phyloP scores from a whole-genome alignment of 139 green algal species.

The Chlorella sp. region DNA sequence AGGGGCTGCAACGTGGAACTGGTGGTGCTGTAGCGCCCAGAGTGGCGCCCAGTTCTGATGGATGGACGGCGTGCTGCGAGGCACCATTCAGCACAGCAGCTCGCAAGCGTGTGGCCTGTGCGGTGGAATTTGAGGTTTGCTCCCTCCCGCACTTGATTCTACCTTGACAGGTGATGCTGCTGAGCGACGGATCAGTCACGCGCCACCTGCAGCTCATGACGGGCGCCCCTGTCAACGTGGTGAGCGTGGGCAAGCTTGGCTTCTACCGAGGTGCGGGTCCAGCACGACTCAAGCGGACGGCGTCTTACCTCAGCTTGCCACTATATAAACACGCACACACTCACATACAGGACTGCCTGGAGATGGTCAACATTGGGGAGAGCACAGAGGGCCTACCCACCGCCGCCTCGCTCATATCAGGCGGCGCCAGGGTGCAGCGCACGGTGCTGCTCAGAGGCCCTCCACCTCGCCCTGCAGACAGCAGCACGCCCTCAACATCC shows the following conservation, averaged over 20 bases:
- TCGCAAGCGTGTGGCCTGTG: too few species aligned
- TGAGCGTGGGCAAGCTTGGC: conserved; percentile 22
- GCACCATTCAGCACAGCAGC: too few species aligned
- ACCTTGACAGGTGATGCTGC: conserved; percentile 79
- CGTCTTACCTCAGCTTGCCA: too few species aligned
- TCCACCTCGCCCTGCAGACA: background rate
- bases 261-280: too few species aligned
- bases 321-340: too few species aligned
- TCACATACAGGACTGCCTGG: conserved; percentile 67
- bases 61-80: too few species aligned
- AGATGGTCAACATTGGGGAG: conserved; percentile 51
- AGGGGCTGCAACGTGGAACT: too few species aligned
- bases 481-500: background rate
- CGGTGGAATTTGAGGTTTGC: too few species aligned
- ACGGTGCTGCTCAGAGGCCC: conserved; percentile 15
- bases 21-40: too few species aligned
- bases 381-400: conserved; percentile 36
- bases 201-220: conserved; percentile 89
- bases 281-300: too few species aligned
- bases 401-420: conserved; percentile 31
- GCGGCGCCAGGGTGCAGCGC: conserved; percentile 27
- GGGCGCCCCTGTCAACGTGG: conserved; percentile 33
- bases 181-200: conserved; percentile 95
- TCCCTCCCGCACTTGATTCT: too few species aligned
- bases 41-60: too few species aligned